These are phyloP conservation scores for Corylus americana DNA, from an alignment of 306 rosid species.

Conservation along the genomic window DNA sequence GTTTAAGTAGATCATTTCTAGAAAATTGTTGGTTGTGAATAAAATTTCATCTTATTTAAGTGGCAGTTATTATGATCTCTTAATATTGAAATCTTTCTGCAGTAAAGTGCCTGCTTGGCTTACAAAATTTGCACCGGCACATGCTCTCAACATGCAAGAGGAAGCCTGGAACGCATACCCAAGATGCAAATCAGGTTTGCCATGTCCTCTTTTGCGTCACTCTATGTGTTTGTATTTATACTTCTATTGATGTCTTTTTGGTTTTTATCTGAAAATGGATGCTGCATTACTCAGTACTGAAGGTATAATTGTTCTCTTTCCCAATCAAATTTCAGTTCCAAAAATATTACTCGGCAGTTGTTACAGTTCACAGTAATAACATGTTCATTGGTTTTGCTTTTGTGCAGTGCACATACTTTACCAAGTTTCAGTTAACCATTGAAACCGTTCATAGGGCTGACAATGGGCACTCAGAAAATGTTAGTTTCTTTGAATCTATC, in stretches of 20 bases:
- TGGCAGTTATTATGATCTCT: conserved; percentile 6
- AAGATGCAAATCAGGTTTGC: conserved; percentile 52
- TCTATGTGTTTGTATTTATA: neutral
- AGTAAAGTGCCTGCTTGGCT: conserved; percentile 53
- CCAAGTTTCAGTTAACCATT: conserved; percentile 43
- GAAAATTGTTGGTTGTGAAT: neutral
- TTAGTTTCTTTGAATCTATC: conserved; percentile 18
- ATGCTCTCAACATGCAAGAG: conserved; percentile 51
- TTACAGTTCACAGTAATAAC: neutral
- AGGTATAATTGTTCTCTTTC: conserved; percentile 23
- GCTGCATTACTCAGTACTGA: conserved; percentile 30
- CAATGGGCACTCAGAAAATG: conserved; percentile 48
- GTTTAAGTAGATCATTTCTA: neutral
- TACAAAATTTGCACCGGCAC: conserved; percentile 42
- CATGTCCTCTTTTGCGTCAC: neutral
- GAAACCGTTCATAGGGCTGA: conserved; percentile 47
- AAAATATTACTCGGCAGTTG: neutral
- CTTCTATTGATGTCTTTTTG: conserved; percentile 16
- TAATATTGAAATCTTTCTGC: conserved; percentile 21
- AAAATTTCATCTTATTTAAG: neutral
- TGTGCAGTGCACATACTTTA: conserved; percentile 47
- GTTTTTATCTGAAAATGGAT: conserved; percentile 22
- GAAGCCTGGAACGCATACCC: conserved; percentile 56
- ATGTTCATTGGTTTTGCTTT: conserved; percentile 7
- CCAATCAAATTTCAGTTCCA: neutral